These are phyloP conservation scores for Wallacemonas sp. DNA, from an alignment of 208 protist species.

Conservation along the genomic window DNA sequence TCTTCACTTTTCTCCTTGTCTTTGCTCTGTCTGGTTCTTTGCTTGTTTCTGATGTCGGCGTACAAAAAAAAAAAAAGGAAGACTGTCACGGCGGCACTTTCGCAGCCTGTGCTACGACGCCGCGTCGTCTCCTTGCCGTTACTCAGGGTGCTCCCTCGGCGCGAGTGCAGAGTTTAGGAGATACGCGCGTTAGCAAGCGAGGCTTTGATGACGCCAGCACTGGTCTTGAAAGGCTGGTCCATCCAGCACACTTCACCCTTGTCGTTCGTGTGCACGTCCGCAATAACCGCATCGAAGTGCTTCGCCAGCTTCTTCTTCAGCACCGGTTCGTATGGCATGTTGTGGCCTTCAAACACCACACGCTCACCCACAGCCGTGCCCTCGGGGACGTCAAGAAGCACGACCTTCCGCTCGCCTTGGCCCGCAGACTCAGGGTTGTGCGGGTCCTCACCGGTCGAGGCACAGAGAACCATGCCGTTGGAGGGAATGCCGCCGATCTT, in stretches of 20 bases:
- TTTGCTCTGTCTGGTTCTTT: background rate
- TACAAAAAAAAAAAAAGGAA: constrained; percentile 11
- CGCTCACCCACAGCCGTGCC: constrained; percentile 86
- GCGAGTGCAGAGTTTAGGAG: constrained; percentile 31
- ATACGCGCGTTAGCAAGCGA: constrained; percentile 63
- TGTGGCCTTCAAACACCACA: constrained; percentile 85
- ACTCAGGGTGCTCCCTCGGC: background rate
- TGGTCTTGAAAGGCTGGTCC: constrained; percentile 64
- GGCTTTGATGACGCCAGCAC: constrained; percentile 57
- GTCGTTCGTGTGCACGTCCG: constrained; percentile 61
- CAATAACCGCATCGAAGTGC: constrained; percentile 84
- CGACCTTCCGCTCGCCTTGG: constrained; percentile 55
- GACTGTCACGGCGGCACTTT: too few relatives aligned
- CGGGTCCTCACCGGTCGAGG: constrained; percentile 55
- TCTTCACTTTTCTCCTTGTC: constrained; percentile 10
- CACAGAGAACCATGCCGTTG: constrained; percentile 93
- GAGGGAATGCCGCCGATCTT: constrained; percentile 91
- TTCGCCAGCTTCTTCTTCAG: constrained; percentile 93
- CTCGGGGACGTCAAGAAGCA: constrained; percentile 84
- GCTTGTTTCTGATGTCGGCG: too few relatives aligned
- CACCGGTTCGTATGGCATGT: constrained; percentile 72
- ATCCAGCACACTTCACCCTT: constrained; percentile 76
- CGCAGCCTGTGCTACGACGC: too few relatives aligned
- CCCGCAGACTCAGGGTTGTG: constrained; percentile 36
- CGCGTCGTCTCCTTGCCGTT: too few relatives aligned